Base-by-base conservation (phyloP, 78 protist genomes). In the Chrysochromulina tobinii region DNA sequence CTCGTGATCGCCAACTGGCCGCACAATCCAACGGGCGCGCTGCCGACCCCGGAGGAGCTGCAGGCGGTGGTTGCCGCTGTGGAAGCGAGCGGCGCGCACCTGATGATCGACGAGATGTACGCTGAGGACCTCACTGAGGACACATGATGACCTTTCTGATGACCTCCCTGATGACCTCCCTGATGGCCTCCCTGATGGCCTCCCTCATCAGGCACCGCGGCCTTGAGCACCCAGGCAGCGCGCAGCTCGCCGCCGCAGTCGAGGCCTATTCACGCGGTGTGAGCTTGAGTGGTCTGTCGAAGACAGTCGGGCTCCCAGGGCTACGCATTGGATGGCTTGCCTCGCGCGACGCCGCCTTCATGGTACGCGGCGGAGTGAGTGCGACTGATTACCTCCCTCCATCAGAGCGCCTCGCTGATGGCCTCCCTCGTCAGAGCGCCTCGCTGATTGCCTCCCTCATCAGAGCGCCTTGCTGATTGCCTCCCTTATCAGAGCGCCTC, bases 1-100 rank as follows among this genome's bases (percentile, higher is more conserved):
- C 81, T 51, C 25, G 23, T 81, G 15, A 38, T 81, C 66, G 2
- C 4, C 23, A 81, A 81, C 38, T n/a, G 53, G 0, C 87, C 87
- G 64, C 87, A 81, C 64, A 81, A 81, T 38, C 87, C 87, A 9
- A 81, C 87, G 4, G 87, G 87, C 59, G 61, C 87, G 50, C 3
- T 25, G 87, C 64, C 23, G 66, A 38, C 27, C 2, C 20, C 81
- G 55, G 15, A 12, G 25, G 55, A 72, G 53, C 38, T 14, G 20
- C 21, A 0, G 48, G 20, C 5, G 53, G 53, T 72, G 18, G n/a
- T 66, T 4, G 72, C 18, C 72, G 48, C n/a, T 21, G 9, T 9
- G n/a, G 48, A 21, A 21, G 48, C 48, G 48, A 8, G 9, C 72
- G 48, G n/a, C 48, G 7, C 25, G 25, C 18, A 66, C n/a, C 72